Percentiles rank a stretch among this genome's conserved stretches.
phyloP scores from a whole-genome alignment of 1,284 basidiomycete genomes.

The Boletus mariae region DNA sequence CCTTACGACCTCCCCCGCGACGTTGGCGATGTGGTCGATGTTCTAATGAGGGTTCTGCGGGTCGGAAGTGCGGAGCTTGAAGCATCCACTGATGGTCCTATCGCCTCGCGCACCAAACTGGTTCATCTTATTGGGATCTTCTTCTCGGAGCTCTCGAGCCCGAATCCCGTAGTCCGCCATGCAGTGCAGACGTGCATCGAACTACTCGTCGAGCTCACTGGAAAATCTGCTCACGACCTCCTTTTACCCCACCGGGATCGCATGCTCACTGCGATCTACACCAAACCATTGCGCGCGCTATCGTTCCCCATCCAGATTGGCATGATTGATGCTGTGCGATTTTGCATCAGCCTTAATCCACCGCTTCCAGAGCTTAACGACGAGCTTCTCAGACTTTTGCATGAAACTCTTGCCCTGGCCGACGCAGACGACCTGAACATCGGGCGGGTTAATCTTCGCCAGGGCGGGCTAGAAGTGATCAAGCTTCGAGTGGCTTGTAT shows the following conservation, averaged over 20 bases:
- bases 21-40: slow-evolving; percentile 76
- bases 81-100: slow-evolving; percentile 38
- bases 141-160: slow-evolving; percentile 86
- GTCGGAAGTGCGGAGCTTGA: slow-evolving; percentile 61
- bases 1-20: slow-evolving; percentile 87
- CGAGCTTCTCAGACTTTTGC: slow-evolving; percentile 87
- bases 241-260: slow-evolving; percentile 85
- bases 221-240: slow-evolving; percentile 73
- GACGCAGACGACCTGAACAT: slow-evolving; percentile 92
- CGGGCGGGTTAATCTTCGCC: slow-evolving; percentile 72
- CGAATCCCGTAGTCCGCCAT: slow-evolving; percentile 83
- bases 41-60: slow-evolving; percentile 75
- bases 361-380: slow-evolving; percentile 89
- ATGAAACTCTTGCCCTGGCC: slow-evolving; percentile 92
- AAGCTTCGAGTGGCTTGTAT: slow-evolving; percentile 96
- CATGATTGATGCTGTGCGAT: slow-evolving; percentile 96
- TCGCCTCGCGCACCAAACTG: slow-evolving; percentile 50
- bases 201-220: slow-evolving; percentile 74
- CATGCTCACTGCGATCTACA: slow-evolving; percentile 87
- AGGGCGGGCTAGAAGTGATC: slow-evolving; percentile 80
- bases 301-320: slow-evolving; percentile 97
- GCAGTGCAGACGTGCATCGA: slow-evolving; percentile 84
- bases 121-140: slow-evolving; percentile 78
- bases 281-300: slow-evolving; percentile 94
- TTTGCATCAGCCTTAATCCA: slow-evolving; percentile 81